Evolutionary conservation across 2,329 filamentous ascomycete species (phyloP).

Genomic region (Leptographium lundbergii): DNA sequence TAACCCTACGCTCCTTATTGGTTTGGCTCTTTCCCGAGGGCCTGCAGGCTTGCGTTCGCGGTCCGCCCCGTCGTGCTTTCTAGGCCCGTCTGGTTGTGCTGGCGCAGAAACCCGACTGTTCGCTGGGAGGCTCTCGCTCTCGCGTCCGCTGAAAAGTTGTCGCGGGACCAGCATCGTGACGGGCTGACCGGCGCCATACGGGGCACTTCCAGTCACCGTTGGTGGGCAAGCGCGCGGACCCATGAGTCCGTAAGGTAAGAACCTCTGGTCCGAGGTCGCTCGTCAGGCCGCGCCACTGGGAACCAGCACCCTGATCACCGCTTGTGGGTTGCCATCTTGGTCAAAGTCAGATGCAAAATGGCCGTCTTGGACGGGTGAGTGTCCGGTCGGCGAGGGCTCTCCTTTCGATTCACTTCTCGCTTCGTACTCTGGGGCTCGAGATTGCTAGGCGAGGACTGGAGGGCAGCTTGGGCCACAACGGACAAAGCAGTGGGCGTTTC

Average conservation of each 20-base stretch:
- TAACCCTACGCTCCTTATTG: slow-evolving; percentile 85
- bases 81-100: slow-evolving; percentile 27
- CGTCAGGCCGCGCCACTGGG: slow-evolving; percentile 60
- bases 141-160: slow-evolving; percentile 39
- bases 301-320: slow-evolving; percentile 39
- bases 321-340: background rate
- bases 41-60: slow-evolving; percentile 57
- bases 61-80: slow-evolving; percentile 31
- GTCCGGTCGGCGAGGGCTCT: background rate
- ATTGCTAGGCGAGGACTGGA: slow-evolving; percentile 24
- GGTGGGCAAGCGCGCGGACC: slow-evolving; percentile 46
- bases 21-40: slow-evolving; percentile 19
- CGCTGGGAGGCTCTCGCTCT: slow-evolving; percentile 4
- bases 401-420: slow-evolving; percentile 9
- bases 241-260: slow-evolving; percentile 71
- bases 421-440: slow-evolving; percentile 1
- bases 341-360: slow-evolving; percentile 14
- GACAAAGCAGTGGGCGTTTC: slow-evolving; percentile 29
- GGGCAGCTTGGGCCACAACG: slow-evolving; percentile 35
- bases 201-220: slow-evolving; percentile 43
- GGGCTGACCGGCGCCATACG: slow-evolving; percentile 34
- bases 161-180: slow-evolving; percentile 14
- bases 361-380: background rate
- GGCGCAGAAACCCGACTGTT: background rate
- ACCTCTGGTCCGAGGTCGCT: slow-evolving; percentile 58